Evolutionary conservation across 768 basidiomycete genomes (phyloP).

Genomic region (Lactifluus piperatus): DNA sequence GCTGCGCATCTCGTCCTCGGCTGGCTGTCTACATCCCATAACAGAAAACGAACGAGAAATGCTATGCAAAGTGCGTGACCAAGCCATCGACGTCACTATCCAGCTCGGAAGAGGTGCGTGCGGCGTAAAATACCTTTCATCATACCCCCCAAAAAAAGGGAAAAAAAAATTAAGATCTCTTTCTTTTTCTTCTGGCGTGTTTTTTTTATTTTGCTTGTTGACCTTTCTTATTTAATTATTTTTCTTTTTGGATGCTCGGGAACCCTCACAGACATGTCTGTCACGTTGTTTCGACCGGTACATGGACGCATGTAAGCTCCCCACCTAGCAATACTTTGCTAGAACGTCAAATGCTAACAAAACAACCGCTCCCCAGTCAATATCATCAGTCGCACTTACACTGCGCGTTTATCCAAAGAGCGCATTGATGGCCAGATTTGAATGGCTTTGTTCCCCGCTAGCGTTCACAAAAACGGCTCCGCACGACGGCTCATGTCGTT

Average conservation of each 20-base stretch:
- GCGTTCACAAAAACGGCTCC: neutral
- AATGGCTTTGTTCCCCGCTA: neutral
- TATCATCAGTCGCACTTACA: conserved; percentile 65
- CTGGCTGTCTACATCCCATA: neutral
- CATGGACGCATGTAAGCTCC: conserved; percentile 73
- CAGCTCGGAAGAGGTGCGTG: conserved; percentile 69
- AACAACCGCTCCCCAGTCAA: conserved; percentile 45
- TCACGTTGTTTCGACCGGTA: conserved; percentile 72
- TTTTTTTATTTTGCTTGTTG: no score
- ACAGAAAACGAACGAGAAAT: conserved; percentile 74
- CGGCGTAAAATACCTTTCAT: no score
- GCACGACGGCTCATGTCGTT: neutral
- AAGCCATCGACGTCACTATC: conserved; percentile 67
- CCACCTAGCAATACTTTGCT: neutral
- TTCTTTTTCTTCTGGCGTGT: no score
- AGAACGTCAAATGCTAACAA: neutral
- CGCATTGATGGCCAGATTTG: conserved; percentile 24
- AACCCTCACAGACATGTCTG: conserved; percentile 53
- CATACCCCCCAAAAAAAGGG: neutral
- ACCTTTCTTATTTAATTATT: neutral
- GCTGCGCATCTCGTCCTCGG: neutral
- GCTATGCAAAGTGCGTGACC: conserved; percentile 66
- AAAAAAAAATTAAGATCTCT: neutral
- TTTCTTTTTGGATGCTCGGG: neutral
- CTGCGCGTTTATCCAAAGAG: conserved; percentile 48